Conservation (phyloP, 805 yeast species). For the Geotrichum ghanense region DNA sequence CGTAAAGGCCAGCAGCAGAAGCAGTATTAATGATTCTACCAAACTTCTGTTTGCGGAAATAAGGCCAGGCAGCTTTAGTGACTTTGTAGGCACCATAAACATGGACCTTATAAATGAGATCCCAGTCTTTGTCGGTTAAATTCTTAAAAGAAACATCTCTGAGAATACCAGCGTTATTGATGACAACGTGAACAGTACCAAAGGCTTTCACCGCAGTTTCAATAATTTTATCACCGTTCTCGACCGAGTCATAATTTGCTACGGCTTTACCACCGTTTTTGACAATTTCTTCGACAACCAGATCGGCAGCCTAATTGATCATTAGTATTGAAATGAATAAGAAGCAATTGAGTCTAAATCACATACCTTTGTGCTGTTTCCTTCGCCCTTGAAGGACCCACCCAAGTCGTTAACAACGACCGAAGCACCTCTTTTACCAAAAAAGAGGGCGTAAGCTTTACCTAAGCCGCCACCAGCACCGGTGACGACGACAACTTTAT, state of each 20-base stretch:
- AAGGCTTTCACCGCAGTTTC: slow-evolving; percentile 76
- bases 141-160: slow-evolving; percentile 81
- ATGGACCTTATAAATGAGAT: slow-evolving; percentile 75
- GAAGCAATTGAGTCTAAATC: neutral
- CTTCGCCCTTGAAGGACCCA: slow-evolving; percentile 67
- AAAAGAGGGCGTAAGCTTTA: slow-evolving; percentile 73
- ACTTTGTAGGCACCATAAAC: slow-evolving; percentile 83
- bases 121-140: slow-evolving; percentile 72
- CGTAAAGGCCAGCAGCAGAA: slow-evolving; percentile 94
- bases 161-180: slow-evolving; percentile 92
- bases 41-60: slow-evolving; percentile 68
- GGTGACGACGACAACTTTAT: slow-evolving; percentile 83
- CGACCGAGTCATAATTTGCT: slow-evolving; percentile 87
- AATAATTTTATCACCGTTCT: slow-evolving; percentile 73
- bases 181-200: slow-evolving; percentile 79
- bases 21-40: slow-evolving; percentile 92
- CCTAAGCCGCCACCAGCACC: slow-evolving; percentile 99
- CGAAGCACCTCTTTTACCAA: slow-evolving; percentile 83
- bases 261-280: slow-evolving; percentile 75
- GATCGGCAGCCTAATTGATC: slow-evolving; percentile 65
- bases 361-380: slow-evolving; percentile 26
- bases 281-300: slow-evolving; percentile 76
- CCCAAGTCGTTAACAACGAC: slow-evolving; percentile 95
- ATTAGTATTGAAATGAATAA: neutral
- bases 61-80: slow-evolving; percentile 87